Conservation (phyloP, 2,329 filamentous ascomycete species). For the Ophiosphaerella korrae region DNA sequence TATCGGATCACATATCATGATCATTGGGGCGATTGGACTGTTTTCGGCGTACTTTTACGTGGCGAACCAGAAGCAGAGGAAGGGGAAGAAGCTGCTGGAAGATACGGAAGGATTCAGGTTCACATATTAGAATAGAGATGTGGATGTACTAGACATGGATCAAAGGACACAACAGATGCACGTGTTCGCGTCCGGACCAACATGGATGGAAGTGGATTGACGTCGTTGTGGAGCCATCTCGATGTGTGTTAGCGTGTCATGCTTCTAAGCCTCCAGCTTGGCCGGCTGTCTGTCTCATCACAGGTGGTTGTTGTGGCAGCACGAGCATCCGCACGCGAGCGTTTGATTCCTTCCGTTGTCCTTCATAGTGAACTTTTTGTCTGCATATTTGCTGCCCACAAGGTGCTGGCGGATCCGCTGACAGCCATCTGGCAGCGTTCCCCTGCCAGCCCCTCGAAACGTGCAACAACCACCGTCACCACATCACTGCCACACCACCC, state of each 20-base stretch:
- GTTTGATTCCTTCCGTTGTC: slow-evolving; percentile 1
- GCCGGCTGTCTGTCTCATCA: slow-evolving; percentile 20
- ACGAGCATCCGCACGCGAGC: slow-evolving; percentile 20
- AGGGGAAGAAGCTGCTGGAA: slow-evolving; percentile 58
- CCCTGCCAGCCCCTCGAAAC: slow-evolving; percentile 31
- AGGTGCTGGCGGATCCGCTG: slow-evolving; percentile 12
- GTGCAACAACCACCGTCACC: slow-evolving; percentile 8
- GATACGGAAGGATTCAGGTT: slow-evolving; percentile 54
- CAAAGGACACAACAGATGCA: neutral
- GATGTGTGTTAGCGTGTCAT: slow-evolving; percentile 13
- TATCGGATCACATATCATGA: slow-evolving; percentile 64
- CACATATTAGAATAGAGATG: slow-evolving; percentile 43
- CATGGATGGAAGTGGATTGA: slow-evolving; percentile 16
- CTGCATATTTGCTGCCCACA: neutral
- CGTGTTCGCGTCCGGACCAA: neutral
- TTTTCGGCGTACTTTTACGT: slow-evolving; percentile 61
- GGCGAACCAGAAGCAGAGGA: slow-evolving; percentile 56
- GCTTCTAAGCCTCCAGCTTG: slow-evolving; percentile 14
- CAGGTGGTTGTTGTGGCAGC: slow-evolving; percentile 14
- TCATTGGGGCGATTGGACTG: slow-evolving; percentile 58
- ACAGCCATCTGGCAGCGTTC: slow-evolving; percentile 15
- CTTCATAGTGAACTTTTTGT: neutral
- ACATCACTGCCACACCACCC: slow-evolving; percentile 14
- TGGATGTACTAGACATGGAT: neutral
- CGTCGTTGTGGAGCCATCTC: slow-evolving; percentile 22